Evolutionary conservation across 1,284 basidiomycete species (phyloP).

Genomic region (Malassezia furfur): DNA sequence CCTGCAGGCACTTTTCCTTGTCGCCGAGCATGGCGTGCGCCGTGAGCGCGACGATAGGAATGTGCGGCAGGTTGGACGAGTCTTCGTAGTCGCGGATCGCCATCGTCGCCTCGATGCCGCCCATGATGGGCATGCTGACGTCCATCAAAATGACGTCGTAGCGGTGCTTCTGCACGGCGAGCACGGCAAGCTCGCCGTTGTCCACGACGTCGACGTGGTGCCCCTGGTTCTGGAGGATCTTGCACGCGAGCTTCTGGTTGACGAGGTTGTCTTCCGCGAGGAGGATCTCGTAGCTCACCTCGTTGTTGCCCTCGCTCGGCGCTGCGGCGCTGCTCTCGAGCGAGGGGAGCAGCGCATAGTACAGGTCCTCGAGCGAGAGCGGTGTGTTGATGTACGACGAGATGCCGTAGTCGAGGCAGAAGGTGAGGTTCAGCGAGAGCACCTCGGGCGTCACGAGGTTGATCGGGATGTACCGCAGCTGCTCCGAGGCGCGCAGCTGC

Average conservation of each 20-base stretch:
- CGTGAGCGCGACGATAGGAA: slow-evolving; percentile 90
- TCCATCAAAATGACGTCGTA: slow-evolving; percentile 74
- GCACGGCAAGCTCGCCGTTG: slow-evolving; percentile 83
- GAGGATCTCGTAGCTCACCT: slow-evolving; percentile 83
- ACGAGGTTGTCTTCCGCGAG: slow-evolving; percentile 96
- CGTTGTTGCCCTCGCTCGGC: slow-evolving; percentile 65
- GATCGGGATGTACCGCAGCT: slow-evolving; percentile 90
- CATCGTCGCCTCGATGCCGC: slow-evolving; percentile 57
- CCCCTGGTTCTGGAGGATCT: slow-evolving; percentile 92
- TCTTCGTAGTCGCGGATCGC: slow-evolving; percentile 66
- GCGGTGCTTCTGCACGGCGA: slow-evolving; percentile 71
- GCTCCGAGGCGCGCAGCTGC: slow-evolving; percentile 79
- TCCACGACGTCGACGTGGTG: slow-evolving; percentile 95
- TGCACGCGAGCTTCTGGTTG: slow-evolving; percentile 92
- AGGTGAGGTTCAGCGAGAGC: slow-evolving; percentile 47
- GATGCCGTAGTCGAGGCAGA: slow-evolving; percentile 80
- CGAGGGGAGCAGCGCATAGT: slow-evolving; percentile 83
- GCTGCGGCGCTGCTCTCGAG: slow-evolving; percentile 84
- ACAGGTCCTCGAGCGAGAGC: slow-evolving; percentile 75
- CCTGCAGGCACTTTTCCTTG: slow-evolving; percentile 44
- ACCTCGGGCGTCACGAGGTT: slow-evolving; percentile 65
- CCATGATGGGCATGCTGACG: slow-evolving; percentile 59
- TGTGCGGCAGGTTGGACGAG: slow-evolving; percentile 61
- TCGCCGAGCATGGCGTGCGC: slow-evolving; percentile 60
- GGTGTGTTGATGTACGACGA: slow-evolving; percentile 85